Percentiles rank a stretch among this genome's conserved stretches.
Evolutionary conservation across 2,329 filamentous ascomycete species (phyloP).

Genomic region (Sporothrix sp.): DNA sequence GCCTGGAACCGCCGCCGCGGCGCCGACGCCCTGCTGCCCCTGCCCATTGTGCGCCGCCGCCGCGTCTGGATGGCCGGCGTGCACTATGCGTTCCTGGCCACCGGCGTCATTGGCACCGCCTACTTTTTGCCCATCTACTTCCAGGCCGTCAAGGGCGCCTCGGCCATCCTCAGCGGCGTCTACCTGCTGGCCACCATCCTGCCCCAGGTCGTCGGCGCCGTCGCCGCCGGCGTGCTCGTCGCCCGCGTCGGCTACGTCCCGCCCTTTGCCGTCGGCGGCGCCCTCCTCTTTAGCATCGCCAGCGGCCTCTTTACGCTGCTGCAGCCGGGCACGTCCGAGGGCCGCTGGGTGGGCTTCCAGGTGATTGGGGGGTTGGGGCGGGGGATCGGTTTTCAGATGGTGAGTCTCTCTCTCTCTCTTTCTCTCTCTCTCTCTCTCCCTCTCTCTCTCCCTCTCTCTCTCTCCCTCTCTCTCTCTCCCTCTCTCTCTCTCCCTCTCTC

Average conservation of each 20-base stretch:
- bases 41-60: slow-evolving; percentile 19
- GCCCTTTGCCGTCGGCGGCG: slow-evolving; percentile 25
- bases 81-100: slow-evolving; percentile 19
- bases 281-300: slow-evolving; percentile 25
- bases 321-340: slow-evolving; percentile 19
- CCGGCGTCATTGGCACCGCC: slow-evolving; percentile 18
- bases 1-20: slow-evolving; percentile 31
- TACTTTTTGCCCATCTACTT: slow-evolving; percentile 31
- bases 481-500: slow-evolving; percentile 22
- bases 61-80: slow-evolving; percentile 20
- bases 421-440: background rate
- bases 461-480: no score
- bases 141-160: slow-evolving; percentile 25
- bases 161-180: slow-evolving; percentile 26
- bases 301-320: slow-evolving; percentile 28
- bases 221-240: slow-evolving; percentile 18
- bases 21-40: slow-evolving; percentile 22
- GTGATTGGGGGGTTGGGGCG: slow-evolving; percentile 23
- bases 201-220: slow-evolving; percentile 19
- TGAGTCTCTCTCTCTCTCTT: slow-evolving; percentile 16
- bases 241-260: slow-evolving; percentile 26
- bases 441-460: background rate
- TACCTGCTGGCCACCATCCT: slow-evolving; percentile 26
- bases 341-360: slow-evolving; percentile 28
- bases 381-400: slow-evolving; percentile 23